Conservation (phyloP, 176 grass and related monocot species). For the Themeda triandra region DNA sequence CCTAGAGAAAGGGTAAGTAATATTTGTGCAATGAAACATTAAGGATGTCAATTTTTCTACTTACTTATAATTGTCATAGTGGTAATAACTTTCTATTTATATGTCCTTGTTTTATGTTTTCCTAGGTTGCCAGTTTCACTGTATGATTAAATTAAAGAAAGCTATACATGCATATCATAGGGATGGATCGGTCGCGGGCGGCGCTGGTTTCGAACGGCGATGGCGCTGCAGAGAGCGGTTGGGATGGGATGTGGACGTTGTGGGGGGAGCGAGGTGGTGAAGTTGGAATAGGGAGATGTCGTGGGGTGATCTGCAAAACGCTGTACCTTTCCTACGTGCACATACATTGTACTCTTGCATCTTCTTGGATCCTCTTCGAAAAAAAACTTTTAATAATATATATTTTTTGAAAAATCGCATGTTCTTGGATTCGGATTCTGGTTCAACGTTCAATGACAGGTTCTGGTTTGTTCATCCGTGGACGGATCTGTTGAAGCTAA, state of each 20-base stretch:
- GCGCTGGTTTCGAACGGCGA: constrained; percentile 47
- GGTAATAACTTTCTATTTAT: not conserved
- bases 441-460: not conserved
- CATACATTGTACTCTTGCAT: not conserved
- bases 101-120: not conserved
- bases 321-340: not conserved
- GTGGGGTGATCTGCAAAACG: not conserved
- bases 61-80: not conserved
- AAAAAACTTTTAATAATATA: no score
- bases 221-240: constrained; percentile 53
- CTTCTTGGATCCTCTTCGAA: not conserved
- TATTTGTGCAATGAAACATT: not conserved
- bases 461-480: no score
- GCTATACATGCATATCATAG: not conserved
- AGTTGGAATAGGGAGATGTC: rapidly evolving
- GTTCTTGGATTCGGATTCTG: not conserved
- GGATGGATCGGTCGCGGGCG: not conserved
- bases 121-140: not conserved
- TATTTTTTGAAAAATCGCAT: no score
- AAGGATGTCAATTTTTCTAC: not conserved
- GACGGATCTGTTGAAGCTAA: no score
- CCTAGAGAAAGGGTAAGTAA: no score
- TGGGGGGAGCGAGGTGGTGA: not conserved
- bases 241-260: constrained; percentile 27
- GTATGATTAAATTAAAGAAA: not conserved